Evolutionary conservation across 73 alveolate species (phyloP).

Genomic region (Diophrys appendiculata): DNA sequence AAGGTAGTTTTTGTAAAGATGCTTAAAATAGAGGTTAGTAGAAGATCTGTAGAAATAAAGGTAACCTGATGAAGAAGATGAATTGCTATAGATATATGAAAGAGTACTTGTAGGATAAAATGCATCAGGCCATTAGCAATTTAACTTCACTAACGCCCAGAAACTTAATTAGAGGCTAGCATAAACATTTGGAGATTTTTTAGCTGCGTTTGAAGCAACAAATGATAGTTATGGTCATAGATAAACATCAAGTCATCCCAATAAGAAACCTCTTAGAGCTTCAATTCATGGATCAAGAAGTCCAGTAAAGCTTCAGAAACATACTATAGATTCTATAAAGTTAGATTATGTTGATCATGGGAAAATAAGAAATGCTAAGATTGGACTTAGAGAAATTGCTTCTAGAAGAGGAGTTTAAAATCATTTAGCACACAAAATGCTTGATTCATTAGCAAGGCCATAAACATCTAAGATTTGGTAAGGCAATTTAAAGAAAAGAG

Average conservation of each 20-base stretch:
- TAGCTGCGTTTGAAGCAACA: not conserved
- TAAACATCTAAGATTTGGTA: no score
- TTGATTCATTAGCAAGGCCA: not conserved
- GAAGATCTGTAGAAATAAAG: not conserved
- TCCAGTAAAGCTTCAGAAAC: not conserved
- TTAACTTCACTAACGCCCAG: not conserved
- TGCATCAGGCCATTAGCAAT: not conserved
- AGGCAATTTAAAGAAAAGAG: no score
- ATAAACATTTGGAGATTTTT: not conserved
- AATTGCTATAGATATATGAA: not conserved
- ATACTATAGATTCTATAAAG: not conserved
- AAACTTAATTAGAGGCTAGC: not conserved
- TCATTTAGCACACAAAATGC: not conserved
- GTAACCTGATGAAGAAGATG: not conserved
- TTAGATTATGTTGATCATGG: not conserved
- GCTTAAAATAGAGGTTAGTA: not conserved
- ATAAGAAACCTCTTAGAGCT: not conserved
- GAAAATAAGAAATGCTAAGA: not conserved
- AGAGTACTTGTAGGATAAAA: not conserved
- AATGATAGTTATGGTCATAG: no score
- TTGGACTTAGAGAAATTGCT: not conserved
- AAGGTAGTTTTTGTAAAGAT: not conserved
- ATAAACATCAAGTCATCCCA: no score
- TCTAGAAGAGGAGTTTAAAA: not conserved
- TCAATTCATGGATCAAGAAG: not conserved